Base-by-base conservation (phyloP, 2,329 filamentous ascomycete genomes). In the Monascus ruber region DNA sequence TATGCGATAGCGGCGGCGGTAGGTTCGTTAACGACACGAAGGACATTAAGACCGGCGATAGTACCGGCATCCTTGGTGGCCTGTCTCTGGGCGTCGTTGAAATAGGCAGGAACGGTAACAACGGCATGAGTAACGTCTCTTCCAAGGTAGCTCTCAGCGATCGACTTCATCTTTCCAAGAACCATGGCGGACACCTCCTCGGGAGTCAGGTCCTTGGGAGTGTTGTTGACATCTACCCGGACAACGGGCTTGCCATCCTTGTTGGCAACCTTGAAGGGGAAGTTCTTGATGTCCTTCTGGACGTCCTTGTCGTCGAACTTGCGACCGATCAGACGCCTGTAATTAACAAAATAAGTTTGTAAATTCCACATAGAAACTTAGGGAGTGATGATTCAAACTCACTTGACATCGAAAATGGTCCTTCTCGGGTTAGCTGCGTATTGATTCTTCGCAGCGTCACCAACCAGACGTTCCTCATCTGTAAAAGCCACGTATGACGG, bases 61-160 rank as follows among this genome's bases (percentile, higher is more conserved):
- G 74, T 75, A 65, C 87, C 88, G 55, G 88, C 88, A 62, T 94
- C 87, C 79, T 94, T 94, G 69, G 87, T 94, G 46, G 88, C 87
- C 70, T 94, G 87, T 71, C 88, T 79, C 76, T 95, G 88, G 71
- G 87, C 88, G 73, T 94, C 88, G 72, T 94, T 94, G 84, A 95
- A 95, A 75, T 94, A 94, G 70, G 87, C 86, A 55, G 88, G 87
- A 52, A 94, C 88, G 47, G 88, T 95, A 50, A 95, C 87, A 58
- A 95, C 75, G 38, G 75, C 75, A 69, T 77, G 73, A 56, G 67
- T 73, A 40, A 79, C 74, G 45, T 70, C 64, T 64, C 77, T 73
- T 49, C 74, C 74, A 37, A 79, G 68, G 57, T 77, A 79, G 55
- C 66, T 65, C 66, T 79, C 75, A 39, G 75, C 75, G 46, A 77